Conservation (phyloP, 2,329 filamentous ascomycete species). For the Pseudogymnoascus sp. region DNA sequence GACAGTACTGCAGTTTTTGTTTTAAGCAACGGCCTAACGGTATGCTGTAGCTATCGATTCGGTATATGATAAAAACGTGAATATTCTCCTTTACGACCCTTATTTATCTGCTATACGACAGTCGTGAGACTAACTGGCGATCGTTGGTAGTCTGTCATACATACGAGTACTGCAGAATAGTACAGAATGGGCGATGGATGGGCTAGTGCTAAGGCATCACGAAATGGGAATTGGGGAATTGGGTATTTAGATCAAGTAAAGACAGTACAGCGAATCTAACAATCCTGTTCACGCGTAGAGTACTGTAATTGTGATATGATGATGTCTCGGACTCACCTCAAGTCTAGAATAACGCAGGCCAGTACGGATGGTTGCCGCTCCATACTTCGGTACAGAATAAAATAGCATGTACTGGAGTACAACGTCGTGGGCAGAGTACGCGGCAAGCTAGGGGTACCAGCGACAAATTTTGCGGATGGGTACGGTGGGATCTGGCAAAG, state of each 20-base stretch:
- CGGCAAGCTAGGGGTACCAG: neutral
- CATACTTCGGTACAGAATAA: neutral
- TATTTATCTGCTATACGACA: neutral
- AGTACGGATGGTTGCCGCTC: neutral
- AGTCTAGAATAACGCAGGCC: neutral
- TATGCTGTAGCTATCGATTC: neutral
- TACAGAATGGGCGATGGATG: neutral
- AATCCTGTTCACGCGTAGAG: neutral
- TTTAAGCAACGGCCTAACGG: neutral
- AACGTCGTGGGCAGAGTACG: neutral
- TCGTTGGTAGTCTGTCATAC: neutral
- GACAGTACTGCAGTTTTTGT: neutral
- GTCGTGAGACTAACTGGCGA: neutral
- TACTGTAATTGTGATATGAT: neutral
- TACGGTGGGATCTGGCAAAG: neutral
- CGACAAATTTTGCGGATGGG: neutral
- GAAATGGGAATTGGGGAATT: neutral
- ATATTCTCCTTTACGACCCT: too few relatives aligned
- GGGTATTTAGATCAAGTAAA: neutral
- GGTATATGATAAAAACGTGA: neutral
- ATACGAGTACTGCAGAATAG: neutral
- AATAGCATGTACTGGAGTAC: neutral
- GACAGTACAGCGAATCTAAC: neutral
- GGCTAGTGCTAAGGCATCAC: neutral
- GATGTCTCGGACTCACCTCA: neutral